Evolutionary conservation across 164 flowering plant genomes (phyloP).

Genomic region (Houttuynia cordata): DNA sequence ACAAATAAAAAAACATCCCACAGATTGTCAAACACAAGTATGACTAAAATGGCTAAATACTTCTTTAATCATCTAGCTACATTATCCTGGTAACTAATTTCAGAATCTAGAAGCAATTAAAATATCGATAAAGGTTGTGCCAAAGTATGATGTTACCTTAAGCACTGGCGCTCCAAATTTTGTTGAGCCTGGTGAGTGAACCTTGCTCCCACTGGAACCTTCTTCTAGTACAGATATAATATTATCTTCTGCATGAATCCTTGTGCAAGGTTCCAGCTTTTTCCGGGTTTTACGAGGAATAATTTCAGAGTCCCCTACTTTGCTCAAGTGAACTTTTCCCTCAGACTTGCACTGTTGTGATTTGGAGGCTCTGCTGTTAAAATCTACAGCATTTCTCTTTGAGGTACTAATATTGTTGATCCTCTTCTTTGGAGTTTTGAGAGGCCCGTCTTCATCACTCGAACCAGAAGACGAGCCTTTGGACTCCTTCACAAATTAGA

Average conservation of each 20-base stretch:
- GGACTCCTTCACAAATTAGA: constrained; percentile 45
- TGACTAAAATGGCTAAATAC: not conserved
- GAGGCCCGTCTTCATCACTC: constrained; percentile 65
- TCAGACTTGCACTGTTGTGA: not conserved
- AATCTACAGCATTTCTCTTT: constrained; percentile 10
- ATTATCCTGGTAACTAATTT: not conserved
- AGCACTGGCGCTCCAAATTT: constrained; percentile 40
- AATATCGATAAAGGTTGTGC: not conserved
- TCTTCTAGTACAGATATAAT: constrained; percentile 8
- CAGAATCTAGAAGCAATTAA: not conserved
- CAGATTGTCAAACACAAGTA: not conserved
- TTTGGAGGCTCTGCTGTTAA: not conserved
- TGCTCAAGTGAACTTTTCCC: not conserved
- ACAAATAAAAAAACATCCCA: not conserved
- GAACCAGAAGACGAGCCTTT: constrained; percentile 52
- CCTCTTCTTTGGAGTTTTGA: constrained; percentile 20
- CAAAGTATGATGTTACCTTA: constrained; percentile 34
- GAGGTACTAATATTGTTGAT: constrained; percentile 11
- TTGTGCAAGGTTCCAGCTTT: constrained; percentile 11
- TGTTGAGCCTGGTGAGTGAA: constrained; percentile 19
- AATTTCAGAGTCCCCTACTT: constrained; percentile 4
- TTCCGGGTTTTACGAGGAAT: constrained; percentile 15
- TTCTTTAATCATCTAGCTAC: not conserved
- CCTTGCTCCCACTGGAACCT: constrained; percentile 16
- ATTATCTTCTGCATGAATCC: constrained; percentile 13